These are phyloP conservation scores for Chytriomyces sp. DNA, from an alignment of 192 early-diverging fungal genomes.

Conservation along the genomic window DNA sequence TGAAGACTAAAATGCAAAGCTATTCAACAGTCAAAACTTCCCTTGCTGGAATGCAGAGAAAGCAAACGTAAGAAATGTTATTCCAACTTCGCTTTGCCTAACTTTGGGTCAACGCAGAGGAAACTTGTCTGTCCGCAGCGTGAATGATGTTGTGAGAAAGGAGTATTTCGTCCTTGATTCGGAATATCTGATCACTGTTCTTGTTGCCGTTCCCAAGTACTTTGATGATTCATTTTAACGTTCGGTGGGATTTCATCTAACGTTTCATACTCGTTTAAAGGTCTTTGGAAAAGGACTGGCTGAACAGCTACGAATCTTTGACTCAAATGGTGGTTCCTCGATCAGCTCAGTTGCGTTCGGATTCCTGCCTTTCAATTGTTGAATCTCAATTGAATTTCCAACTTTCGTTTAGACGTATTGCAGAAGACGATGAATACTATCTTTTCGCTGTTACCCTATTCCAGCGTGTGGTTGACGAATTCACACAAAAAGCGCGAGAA, in stretches of 20 bases:
- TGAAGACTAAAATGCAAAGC: conserved; percentile 88
- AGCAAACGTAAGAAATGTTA: conserved; percentile 68
- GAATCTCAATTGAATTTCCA: conserved; percentile 93
- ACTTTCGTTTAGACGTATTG: conserved; percentile 68
- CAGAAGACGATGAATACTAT: conserved; percentile 94
- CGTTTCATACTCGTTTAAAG: conserved; percentile 42
- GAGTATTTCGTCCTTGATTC: conserved; percentile 91
- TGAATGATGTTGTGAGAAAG: conserved; percentile 89
- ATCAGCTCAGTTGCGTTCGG: conserved; percentile 78
- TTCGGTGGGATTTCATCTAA: conserved; percentile 1
- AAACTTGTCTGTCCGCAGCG: conserved; percentile 86
- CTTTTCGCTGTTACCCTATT: conserved; percentile 93
- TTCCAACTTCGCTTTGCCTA: conserved; percentile 8
- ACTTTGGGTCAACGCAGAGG: conserved; percentile 41
- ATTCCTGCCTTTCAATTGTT: conserved; percentile 89
- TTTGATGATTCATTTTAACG: conserved; percentile 4
- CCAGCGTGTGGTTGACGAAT: conserved; percentile 87
- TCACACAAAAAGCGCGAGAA: conserved; percentile 86
- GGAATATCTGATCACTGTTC: conserved; percentile 88
- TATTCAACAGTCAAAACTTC: conserved; percentile 85
- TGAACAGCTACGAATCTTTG: conserved; percentile 83
- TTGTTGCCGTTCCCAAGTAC: conserved; percentile 95
- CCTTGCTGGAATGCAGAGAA: conserved; percentile 81
- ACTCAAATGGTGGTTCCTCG: conserved; percentile 96
- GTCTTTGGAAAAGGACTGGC: conserved; percentile 80